Conservation (phyloP, 1,284 basidiomycete genomes). For the Papiliotrema terrestris region DNA sequence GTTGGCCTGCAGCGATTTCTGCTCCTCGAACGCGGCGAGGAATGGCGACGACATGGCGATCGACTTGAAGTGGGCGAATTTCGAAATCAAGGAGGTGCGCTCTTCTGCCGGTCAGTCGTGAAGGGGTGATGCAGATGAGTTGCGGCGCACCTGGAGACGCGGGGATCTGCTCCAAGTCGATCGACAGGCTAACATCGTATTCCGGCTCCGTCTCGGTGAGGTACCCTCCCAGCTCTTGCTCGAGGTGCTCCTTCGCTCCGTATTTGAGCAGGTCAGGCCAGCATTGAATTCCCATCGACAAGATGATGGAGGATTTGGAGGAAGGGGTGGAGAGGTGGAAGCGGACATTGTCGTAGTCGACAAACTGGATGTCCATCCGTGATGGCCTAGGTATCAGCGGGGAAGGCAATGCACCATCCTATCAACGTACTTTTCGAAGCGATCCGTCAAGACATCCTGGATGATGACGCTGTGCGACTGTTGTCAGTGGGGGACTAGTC, state of each 20-base stretch:
- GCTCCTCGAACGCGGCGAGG: slow-evolving; percentile 81
- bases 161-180: slow-evolving; percentile 84
- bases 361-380: slow-evolving; percentile 89
- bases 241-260: slow-evolving; percentile 77
- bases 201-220: slow-evolving; percentile 65
- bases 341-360: slow-evolving; percentile 95
- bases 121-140: too few relatives aligned
- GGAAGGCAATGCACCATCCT: too few relatives aligned
- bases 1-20: slow-evolving; percentile 72
- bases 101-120: slow-evolving; percentile 61
- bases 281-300: slow-evolving; percentile 97
- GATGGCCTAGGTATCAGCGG: slow-evolving; percentile 60
- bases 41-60: slow-evolving; percentile 95
- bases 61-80: slow-evolving; percentile 83
- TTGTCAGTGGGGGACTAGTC: slow-evolving; percentile 8
- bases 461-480: slow-evolving; percentile 91
- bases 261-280: slow-evolving; percentile 90
- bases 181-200: slow-evolving; percentile 81
- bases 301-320: slow-evolving; percentile 68
- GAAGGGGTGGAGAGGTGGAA: slow-evolving; percentile 88
- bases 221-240: slow-evolving; percentile 77
- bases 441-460: slow-evolving; percentile 84
- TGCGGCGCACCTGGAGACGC: slow-evolving; percentile 72
- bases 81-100: slow-evolving; percentile 72
- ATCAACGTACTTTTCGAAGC: slow-evolving; percentile 72